Base-by-base conservation (phyloP, 2,329 filamentous ascomycete species). In the Aspergillus bombycis region DNA sequence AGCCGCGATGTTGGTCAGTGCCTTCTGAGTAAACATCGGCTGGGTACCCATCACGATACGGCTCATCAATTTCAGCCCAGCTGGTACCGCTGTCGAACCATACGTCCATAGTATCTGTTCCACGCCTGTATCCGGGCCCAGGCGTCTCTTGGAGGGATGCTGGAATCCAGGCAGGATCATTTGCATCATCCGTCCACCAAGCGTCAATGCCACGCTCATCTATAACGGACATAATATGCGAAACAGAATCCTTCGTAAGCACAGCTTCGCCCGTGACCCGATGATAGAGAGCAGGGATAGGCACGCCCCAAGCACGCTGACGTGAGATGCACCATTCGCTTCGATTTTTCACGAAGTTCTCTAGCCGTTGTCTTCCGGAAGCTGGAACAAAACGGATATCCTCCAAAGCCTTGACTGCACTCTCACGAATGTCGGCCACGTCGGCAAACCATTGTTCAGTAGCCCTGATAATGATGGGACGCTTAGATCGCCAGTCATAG, bases 21-120 rank as follows among this genome's bases (percentile, higher is more conserved):
- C 95, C 95, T 80, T 99, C 95, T 3, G 98, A 85, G 74, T 96
- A 98, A 28, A 98, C 86, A 75, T 99, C 93, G 0, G 93, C 93
- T 28, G 74, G 77, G 45, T 70, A 73, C 28, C 69, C 73, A 14
- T 72, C 70, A 26, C 63, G 67, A 52, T 72, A 71, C 30, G 77
- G 76, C 3, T 68, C 65, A 61, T 76, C 73, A 41, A 86, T 79
- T 41, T 81, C 80, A 2, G 86, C 91, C 95, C 95, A 99, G 73
- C 93, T 97, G 57, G 91, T 97, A 7, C 95, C 95, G 68, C 95
- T 98, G 77, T 99, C 95, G 71, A 99, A 99, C 95, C 95, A 99
- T 11, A 99, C 95, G 77, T 99, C 95, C 95, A 99, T 99, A 0
- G 95, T 99, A 73, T 99, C 95, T 50, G 84, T 91, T 16, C 94